Percentiles rank a stretch among this genome's conserved stretches.
phyloP scores from a whole-genome alignment of 441 rosid species.

The Pelargonium hybrid region DNA sequence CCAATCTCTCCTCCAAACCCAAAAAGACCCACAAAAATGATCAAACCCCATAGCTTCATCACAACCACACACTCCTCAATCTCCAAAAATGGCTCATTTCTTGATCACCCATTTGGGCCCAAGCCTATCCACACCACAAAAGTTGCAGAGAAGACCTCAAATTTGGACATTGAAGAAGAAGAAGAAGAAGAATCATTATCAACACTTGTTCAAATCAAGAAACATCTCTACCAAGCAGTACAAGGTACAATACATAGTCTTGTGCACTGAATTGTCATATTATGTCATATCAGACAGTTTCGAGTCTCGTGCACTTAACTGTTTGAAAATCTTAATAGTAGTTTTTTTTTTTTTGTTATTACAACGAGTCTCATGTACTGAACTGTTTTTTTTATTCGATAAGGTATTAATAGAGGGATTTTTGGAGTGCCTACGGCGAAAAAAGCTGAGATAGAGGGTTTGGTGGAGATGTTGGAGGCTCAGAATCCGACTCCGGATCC shows the following conservation, averaged over 20 bases:
- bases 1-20: constrained; percentile 18
- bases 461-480: constrained; percentile 56
- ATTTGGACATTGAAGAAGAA: constrained; percentile 18
- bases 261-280: too few species aligned
- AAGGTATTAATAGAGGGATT: constrained; percentile 69
- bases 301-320: too few species aligned
- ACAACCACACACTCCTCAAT: constrained; percentile 19
- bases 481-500: constrained; percentile 72
- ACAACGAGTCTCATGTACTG: too few species aligned
- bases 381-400: too few species aligned
- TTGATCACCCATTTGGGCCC: constrained; percentile 17
- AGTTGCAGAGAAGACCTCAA: constrained; percentile 42
- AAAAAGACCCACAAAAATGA: constrained; percentile 15
- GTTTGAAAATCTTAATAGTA: too few species aligned
- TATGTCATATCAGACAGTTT: too few species aligned
- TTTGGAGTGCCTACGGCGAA: constrained; percentile 59
- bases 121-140: constrained; percentile 26
- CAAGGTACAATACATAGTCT: constrained; percentile 30
- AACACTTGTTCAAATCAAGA: constrained; percentile 36
- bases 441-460: constrained; percentile 46
- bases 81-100: constrained; percentile 20
- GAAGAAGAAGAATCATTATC: constrained; percentile 8
- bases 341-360: too few species aligned
- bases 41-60: constrained; percentile 17
- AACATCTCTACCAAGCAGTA: constrained; percentile 37